phyloP scores from a whole-genome alignment of 495 filamentous ascomycete species.

The Penicillium chermesinum region DNA sequence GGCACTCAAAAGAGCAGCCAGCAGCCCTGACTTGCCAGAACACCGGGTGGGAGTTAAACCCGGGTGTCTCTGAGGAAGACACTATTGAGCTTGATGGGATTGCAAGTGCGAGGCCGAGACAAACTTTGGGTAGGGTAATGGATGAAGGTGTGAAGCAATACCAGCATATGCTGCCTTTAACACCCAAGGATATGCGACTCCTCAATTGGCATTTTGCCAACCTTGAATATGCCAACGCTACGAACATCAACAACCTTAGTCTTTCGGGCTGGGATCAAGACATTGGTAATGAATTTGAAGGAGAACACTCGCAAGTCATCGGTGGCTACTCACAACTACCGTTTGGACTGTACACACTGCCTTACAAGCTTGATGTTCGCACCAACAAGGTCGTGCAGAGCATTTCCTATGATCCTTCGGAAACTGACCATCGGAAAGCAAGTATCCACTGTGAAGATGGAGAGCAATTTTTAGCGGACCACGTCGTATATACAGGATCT shows the following conservation, averaged over 20 bases:
- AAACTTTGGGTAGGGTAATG: slow-evolving; percentile 82
- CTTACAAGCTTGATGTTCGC: slow-evolving; percentile 72
- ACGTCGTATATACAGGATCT: slow-evolving; percentile 81
- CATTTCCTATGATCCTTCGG: slow-evolving; percentile 59
- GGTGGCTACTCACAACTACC: slow-evolving; percentile 92
- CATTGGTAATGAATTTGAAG: slow-evolving; percentile 95
- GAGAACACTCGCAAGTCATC: slow-evolving; percentile 83
- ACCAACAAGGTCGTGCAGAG: slow-evolving; percentile 62
- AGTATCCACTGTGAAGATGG: slow-evolving; percentile 77
- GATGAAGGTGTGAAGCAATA: slow-evolving; percentile 87
- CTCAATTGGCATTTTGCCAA: slow-evolving; percentile 99
- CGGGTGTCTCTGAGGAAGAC: slow-evolving; percentile 54
- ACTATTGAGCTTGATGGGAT: slow-evolving; percentile 70
- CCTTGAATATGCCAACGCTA: slow-evolving; percentile 93
- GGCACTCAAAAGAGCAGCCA: slow-evolving; percentile 56
- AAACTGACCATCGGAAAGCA: slow-evolving; percentile 36
- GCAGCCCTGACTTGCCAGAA: slow-evolving; percentile 63
- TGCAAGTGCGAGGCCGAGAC: slow-evolving; percentile 52
- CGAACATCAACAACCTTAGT: slow-evolving; percentile 78
- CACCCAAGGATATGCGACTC: slow-evolving; percentile 78
- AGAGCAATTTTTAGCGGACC: slow-evolving; percentile 70
- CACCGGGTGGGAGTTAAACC: slow-evolving; percentile 77
- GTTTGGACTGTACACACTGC: slow-evolving; percentile 69
- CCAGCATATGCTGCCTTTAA: slow-evolving; percentile 73
- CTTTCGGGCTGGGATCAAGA: slow-evolving; percentile 94